Percentiles rank a stretch among this genome's conserved stretches.
Conservation (phyloP, 2,329 filamentous ascomycete species). For the Aspergillus carbonarius region DNA sequence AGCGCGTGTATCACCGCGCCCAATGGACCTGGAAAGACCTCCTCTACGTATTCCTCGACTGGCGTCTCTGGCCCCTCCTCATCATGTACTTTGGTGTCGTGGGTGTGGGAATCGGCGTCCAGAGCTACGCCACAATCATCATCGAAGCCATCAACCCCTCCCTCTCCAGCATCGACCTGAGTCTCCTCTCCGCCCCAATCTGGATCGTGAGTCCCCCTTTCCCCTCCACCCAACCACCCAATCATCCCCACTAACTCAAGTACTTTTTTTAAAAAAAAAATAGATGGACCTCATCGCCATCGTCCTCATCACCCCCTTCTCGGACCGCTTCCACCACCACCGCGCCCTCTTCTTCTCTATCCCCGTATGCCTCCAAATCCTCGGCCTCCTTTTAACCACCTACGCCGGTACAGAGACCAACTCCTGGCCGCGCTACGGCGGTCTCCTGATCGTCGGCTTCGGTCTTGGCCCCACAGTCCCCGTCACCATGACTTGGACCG, state of each 20-base stretch:
- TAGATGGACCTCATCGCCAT: constrained; percentile 88
- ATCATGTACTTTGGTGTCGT: constrained; percentile 96
- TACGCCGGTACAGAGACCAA: constrained; percentile 63
- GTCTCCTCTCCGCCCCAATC: constrained; percentile 83
- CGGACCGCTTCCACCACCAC: constrained; percentile 79
- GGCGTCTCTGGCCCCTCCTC: constrained; percentile 81
- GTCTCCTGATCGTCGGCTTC: constrained; percentile 86
- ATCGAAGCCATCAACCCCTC: constrained; percentile 73
- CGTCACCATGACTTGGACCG: constrained; percentile 92
- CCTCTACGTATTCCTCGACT: constrained; percentile 70
- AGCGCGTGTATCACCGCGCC: constrained; percentile 72
- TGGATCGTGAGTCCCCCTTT: constrained; percentile 68
- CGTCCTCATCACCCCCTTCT: constrained; percentile 77
- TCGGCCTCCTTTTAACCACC: constrained; percentile 74
- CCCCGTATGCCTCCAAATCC: constrained; percentile 75
- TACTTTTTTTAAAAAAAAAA: constrained; percentile 4
- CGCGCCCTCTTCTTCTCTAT: constrained; percentile 79
- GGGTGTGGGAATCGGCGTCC: constrained; percentile 85
- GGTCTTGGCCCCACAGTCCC: constrained; percentile 87
- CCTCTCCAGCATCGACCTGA: constrained; percentile 72
- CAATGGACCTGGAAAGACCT: constrained; percentile 74
- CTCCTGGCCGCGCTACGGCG: constrained; percentile 82
- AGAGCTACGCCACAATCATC: constrained; percentile 84
- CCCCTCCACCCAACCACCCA: not conserved
- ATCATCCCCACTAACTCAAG: not conserved